Evolutionary conservation across 331 rosid genomes (phyloP).

Genomic region (Cydonia oblonga): DNA sequence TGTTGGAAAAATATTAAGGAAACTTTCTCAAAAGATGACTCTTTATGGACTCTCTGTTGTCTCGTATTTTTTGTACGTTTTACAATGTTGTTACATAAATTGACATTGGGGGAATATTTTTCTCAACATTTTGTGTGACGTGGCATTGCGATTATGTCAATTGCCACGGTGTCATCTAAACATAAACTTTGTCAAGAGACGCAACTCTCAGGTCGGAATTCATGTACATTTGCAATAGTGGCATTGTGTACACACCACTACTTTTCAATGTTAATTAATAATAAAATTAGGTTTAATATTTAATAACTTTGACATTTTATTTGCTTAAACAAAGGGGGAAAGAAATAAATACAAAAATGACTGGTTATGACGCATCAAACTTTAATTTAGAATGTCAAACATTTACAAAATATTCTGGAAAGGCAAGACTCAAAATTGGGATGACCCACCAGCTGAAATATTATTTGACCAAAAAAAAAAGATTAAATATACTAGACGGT

Average conservation of each 20-base stretch:
- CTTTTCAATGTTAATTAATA: neutral
- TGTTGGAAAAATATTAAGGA: too few species aligned
- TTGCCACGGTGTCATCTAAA: neutral
- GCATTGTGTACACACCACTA: neutral
- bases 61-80: too few species aligned
- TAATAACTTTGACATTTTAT: neutral
- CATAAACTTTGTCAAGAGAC: neutral
- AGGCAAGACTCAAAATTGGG: neutral
- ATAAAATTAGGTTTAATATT: too few species aligned
- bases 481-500: too few species aligned
- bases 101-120: too few species aligned
- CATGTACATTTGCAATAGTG: neutral
- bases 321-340: neutral
- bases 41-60: fast-evolving
- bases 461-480: too few species aligned
- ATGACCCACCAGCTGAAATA: neutral
- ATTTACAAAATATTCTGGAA: neutral
- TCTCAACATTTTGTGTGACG: neutral
- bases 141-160: neutral
- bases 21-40: fast-evolving
- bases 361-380: neutral
- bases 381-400: neutral
- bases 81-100: too few species aligned
- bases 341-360: neutral
- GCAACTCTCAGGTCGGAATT: neutral